phyloP scores from a whole-genome alignment of 306 rosid species.

The Acacia melanoxylon region DNA sequence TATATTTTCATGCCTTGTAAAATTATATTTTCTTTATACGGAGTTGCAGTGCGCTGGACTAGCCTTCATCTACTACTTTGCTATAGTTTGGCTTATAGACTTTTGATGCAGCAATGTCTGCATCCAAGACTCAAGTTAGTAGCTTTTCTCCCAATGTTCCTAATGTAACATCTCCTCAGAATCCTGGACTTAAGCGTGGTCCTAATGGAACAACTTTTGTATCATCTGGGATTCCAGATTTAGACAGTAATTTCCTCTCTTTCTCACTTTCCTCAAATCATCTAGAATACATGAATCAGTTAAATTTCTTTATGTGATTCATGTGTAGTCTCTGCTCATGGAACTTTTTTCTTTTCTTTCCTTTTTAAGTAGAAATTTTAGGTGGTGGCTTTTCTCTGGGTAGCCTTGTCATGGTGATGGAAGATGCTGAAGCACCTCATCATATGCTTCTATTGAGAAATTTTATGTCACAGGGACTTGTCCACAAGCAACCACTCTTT shows the following conservation, averaged over 20 bases:
- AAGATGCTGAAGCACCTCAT: slow-evolving; percentile 96
- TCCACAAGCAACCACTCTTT: slow-evolving; percentile 79
- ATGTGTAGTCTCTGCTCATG: neutral
- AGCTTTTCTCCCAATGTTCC: slow-evolving; percentile 79
- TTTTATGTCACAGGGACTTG: slow-evolving; percentile 91
- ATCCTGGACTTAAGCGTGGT: slow-evolving; percentile 71
- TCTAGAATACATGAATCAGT: slow-evolving; percentile 6
- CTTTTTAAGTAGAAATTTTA: slow-evolving; percentile 55
- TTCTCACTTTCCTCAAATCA: slow-evolving; percentile 8
- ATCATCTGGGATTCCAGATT: slow-evolving; percentile 80
- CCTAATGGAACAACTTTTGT: slow-evolving; percentile 74
- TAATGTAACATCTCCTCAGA: slow-evolving; percentile 41
- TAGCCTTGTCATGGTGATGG: slow-evolving; percentile 88
- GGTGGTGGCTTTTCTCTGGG: slow-evolving; percentile 89
- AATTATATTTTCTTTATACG: neutral
- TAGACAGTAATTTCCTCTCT: slow-evolving; percentile 64
- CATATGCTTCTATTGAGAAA: slow-evolving; percentile 94
- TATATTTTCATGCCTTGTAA: neutral
- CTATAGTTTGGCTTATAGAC: slow-evolving; percentile 28
- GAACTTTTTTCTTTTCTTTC: neutral
- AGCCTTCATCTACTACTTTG: neutral
- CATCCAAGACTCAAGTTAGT: slow-evolving; percentile 54
- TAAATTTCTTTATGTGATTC: neutral
- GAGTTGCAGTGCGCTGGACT: neutral
- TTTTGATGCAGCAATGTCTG: slow-evolving; percentile 51